Base-by-base conservation (phyloP, 2,329 filamentous ascomycete genomes). In the Zymoseptoria ardabiliae region DNA sequence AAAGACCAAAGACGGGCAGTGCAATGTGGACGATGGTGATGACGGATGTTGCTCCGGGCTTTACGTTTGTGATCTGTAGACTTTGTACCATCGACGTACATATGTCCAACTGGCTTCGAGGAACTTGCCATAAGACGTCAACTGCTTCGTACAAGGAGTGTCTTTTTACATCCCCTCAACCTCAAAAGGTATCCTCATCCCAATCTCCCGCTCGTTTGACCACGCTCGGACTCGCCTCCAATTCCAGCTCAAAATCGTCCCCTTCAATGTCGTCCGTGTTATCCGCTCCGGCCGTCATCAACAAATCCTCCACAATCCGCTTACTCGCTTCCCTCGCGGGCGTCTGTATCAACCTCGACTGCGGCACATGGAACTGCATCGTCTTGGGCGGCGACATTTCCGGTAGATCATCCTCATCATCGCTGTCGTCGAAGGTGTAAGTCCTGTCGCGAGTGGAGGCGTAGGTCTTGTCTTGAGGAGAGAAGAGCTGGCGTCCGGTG, bases 371-470 rank as follows among this genome's bases (percentile, higher is more conserved):
- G 73, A 95, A 95, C 69, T 92, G 89, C 61, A 95, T 92, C 10
- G 90, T 94, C 79, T 97, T 97, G 0, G 94, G 94, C 25, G 94
- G 94, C 69, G 90, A 96, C 53, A 83, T 74, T 7, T 63, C 64
- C 85, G 59, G 58, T 48, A 66, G 45, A 53, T 64, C 58, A 19
- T 78, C 76, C 48, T 83, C 83, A 54, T 87, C 84, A 50, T 88
- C 87, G 58, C 62, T 65, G 30, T 68, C 66, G 25, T 64, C 64
- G 53, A 71, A 70, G 50, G 65, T 63, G n/a, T 65, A 60, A 1
- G 65, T 62, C 21, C 65, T 58, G 28, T 61, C 58, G 25, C 62
- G 58, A 22, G 63, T 65, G 51, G 67, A 63, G 41, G 66, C 65
- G 54, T 68, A 69, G 7, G 67, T 61, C 57, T 69, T 69, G 58